Conservation (phyloP, 1,284 basidiomycete species). For the Boletus albobrunnescens region DNA sequence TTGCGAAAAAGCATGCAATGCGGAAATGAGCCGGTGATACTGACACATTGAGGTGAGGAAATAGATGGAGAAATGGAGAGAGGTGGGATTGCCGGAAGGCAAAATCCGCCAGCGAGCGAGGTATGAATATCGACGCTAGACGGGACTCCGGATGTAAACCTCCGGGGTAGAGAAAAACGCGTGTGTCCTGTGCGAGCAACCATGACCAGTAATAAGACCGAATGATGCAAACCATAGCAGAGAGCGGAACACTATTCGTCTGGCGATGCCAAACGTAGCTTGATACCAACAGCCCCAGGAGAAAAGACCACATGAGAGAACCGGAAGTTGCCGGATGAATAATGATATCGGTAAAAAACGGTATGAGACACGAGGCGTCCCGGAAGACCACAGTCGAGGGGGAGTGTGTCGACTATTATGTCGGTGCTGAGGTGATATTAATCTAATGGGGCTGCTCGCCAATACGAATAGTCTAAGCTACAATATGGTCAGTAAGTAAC, state of each 20-base stretch:
- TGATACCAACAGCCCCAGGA: conserved; percentile 30
- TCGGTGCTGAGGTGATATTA: conserved; percentile 32
- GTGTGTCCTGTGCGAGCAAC: conserved; percentile 43
- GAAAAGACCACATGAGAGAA: conserved; percentile 25
- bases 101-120: conserved; percentile 35
- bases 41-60: conserved; percentile 40
- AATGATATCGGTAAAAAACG: conserved; percentile 41
- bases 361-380: conserved; percentile 25
- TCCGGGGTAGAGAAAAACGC: conserved; percentile 21
- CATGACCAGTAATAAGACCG: conserved; percentile 32
- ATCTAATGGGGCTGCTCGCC: conserved; percentile 33
- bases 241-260: conserved; percentile 35
- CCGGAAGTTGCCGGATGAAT: conserved; percentile 41
- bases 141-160: conserved; percentile 32
- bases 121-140: conserved; percentile 46
- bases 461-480: conserved; percentile 30
- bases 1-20: conserved; percentile 44
- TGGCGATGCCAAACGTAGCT: conserved; percentile 26
- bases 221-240: conserved; percentile 27
- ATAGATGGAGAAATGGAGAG: conserved; percentile 21
- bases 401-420: conserved; percentile 19
- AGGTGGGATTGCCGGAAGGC: conserved; percentile 24
- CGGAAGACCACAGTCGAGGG: conserved; percentile 16
- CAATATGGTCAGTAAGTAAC: conserved; percentile 2
- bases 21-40: conserved; percentile 38